Percentiles rank a stretch among this genome's conserved stretches.
Evolutionary conservation across 371 early-diverging fungal species (phyloP).

Genomic region (Circinella umbellata): DNA sequence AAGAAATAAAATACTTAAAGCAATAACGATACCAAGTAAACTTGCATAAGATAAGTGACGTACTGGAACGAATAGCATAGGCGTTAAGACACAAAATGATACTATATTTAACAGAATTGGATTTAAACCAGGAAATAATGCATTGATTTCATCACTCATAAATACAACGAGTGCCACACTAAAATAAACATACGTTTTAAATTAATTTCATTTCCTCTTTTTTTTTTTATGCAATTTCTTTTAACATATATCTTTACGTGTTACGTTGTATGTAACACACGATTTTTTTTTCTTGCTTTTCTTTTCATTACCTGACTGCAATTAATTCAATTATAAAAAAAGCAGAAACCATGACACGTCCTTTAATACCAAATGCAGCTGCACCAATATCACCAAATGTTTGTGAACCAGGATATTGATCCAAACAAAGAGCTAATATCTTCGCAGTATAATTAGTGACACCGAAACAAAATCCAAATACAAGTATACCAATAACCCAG

Average conservation of each 20-base stretch:
- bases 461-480: slow-evolving; percentile 53
- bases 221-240: too few relatives aligned
- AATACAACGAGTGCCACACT: slow-evolving; percentile 46
- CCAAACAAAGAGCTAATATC: slow-evolving; percentile 60
- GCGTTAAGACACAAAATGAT: slow-evolving; percentile 25
- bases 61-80: slow-evolving; percentile 35
- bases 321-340: slow-evolving; percentile 71
- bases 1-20: slow-evolving; percentile 30
- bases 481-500: slow-evolving; percentile 57
- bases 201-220: too few relatives aligned
- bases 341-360: slow-evolving; percentile 47
- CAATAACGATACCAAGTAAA: slow-evolving; percentile 44
- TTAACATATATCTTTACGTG: too few relatives aligned
- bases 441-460: slow-evolving; percentile 65
- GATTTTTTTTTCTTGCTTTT: too few relatives aligned
- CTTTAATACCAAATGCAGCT: slow-evolving; percentile 65
- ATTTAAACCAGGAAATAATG: slow-evolving; percentile 26
- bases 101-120: slow-evolving; percentile 16
- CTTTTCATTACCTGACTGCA: slow-evolving; percentile 58
- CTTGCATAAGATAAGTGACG: slow-evolving; percentile 42
- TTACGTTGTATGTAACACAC: too few relatives aligned
- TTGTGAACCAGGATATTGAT: slow-evolving; percentile 32
- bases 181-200: too few relatives aligned
- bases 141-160: slow-evolving; percentile 40
- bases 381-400: slow-evolving; percentile 76